Conservation (phyloP, 495 filamentous ascomycete species). For the Daldinia decipiens region DNA sequence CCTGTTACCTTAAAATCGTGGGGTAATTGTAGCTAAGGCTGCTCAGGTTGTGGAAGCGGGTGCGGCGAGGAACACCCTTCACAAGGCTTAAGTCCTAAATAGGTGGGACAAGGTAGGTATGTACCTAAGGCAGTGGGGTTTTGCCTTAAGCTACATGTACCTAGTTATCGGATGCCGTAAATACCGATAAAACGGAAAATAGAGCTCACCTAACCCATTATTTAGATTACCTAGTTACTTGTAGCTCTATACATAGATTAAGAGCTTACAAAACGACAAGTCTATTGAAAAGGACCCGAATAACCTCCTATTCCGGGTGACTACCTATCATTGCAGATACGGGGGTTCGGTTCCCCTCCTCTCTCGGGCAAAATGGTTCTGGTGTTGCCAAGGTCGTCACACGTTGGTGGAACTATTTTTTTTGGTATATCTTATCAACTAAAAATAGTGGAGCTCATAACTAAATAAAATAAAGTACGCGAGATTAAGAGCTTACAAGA, state of each 20-base stretch:
- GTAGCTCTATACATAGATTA: too few species aligned
- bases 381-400: too few species aligned
- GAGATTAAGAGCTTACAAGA: slow-evolving; percentile 1
- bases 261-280: background rate
- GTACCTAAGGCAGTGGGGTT: background rate
- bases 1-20: slow-evolving; percentile 17
- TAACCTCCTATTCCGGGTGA: too few species aligned
- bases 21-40: slow-evolving; percentile 5
- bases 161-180: background rate
- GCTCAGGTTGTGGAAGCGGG: background rate
- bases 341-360: too few species aligned
- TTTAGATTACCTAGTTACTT: background rate
- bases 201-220: slow-evolving; percentile 5
- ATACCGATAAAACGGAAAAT: background rate
- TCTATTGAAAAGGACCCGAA: too few species aligned
- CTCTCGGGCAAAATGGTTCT: too few species aligned
- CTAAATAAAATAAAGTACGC: too few species aligned
- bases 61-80: background rate
- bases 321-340: too few species aligned
- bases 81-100: background rate
- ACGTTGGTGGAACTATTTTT: too few species aligned
- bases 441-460: too few species aligned
- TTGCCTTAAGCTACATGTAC: background rate
- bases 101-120: background rate
- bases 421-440: too few species aligned